These are phyloP conservation scores for Ophiocordyceps polyrhachis-furcata DNA, from an alignment of 2,329 filamentous ascomycete species.

Conservation along the genomic window DNA sequence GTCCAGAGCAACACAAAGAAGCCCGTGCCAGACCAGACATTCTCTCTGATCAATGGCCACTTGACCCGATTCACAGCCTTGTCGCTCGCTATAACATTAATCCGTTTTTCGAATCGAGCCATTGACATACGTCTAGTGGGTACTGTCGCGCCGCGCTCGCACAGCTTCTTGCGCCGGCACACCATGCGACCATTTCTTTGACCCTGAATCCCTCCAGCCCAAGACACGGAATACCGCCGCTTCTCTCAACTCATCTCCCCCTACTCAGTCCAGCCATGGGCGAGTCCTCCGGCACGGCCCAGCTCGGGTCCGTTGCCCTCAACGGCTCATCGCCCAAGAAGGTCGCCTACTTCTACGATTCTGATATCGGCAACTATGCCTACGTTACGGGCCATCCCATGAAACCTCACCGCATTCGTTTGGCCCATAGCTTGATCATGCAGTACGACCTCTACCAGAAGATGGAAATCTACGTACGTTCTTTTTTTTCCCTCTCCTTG, in stretches of 20 bases:
- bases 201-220: no score
- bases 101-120: background rate
- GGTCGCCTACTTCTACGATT: constrained; percentile 97
- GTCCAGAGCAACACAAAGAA: no score
- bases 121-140: no score
- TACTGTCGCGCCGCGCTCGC: background rate
- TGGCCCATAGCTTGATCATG: constrained; percentile 91
- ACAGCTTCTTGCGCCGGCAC: background rate
- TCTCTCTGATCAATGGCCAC: background rate
- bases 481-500: constrained; percentile 3
- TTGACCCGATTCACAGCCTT: background rate
- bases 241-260: background rate
- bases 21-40: background rate
- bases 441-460: constrained; percentile 91
- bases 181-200: background rate
- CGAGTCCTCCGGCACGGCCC: constrained; percentile 15
- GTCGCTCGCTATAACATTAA: background rate
- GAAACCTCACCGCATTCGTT: constrained; percentile 91
- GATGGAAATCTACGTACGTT: constrained; percentile 83
- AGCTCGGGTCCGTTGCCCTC: constrained; percentile 27
- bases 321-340: constrained; percentile 44
- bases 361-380: constrained; percentile 94
- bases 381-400: constrained; percentile 95
- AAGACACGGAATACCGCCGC: no score
- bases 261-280: constrained; percentile 12